Evolutionary conservation across 495 filamentous ascomycete genomes (phyloP), one percentile per base, ranked within the genome.

Genomic region (Cairneyella variabilis): DNA sequence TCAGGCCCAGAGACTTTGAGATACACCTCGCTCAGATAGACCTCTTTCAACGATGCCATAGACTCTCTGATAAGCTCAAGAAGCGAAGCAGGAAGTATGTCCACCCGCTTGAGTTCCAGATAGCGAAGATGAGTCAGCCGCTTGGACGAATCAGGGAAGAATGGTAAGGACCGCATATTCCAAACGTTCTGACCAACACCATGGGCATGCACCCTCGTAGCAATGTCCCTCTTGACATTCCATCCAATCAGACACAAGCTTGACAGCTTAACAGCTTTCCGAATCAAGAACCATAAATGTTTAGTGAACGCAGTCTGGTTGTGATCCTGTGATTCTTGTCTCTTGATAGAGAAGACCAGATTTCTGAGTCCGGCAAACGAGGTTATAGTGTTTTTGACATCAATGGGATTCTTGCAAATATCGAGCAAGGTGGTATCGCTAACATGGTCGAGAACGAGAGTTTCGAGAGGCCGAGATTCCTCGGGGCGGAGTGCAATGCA

Each of bases 1-100:
- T 18, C 10, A 7, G 8, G 4, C 10, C 47, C 44, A 23, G 40
- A 9, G 12, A 63, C 38, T 28, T 63, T 63, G 4, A 65, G 23
- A 44, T 61, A 60, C 2, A 63, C 60, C 18, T 63, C 57, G 54
- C 51, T 61, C 3, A 65, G 20, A 37, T 61, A 63, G 0, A 65
- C 8, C 48, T 65, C 63, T 26, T 60, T 61, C 46, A 65, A 23
- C 0, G 57, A 56, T 16, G 12, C 1, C 11, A 57, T 28, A 11
- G 18, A 40, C 9, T 65, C 48, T 14, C 25, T 27, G 14, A 65
- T 48, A 1, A 65, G 16, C 21, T 44, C 23, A 14, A 63, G 7
- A 1, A 65, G 36, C 2, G 21, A 30, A 21, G 40, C 8, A 1
- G 63, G 54, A 16, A 54, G 30, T 12, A 63, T 57, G 41, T 63